Percentiles rank a stretch among this genome's conserved stretches.
These are phyloP conservation scores for Pyronema domesticum DNA, from an alignment of 495 filamentous ascomycete genomes.

Conservation along the genomic window DNA sequence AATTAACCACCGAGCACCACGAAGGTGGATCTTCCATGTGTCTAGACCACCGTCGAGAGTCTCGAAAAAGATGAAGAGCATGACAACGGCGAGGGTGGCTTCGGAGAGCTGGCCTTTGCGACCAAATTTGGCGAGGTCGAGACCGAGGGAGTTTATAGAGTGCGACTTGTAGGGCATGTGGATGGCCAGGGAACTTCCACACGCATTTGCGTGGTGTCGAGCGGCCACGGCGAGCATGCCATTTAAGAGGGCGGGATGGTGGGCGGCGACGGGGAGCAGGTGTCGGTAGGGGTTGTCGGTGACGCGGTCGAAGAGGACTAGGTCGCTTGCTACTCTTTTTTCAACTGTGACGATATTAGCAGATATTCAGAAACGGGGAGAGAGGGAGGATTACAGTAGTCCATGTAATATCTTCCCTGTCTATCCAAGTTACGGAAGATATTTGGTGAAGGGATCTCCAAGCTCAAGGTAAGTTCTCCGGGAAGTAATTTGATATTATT, in stretches of 20 bases:
- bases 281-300: slow-evolving; percentile 23
- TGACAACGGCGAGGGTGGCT: slow-evolving; percentile 19
- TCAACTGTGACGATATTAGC: slow-evolving; percentile 9
- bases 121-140: slow-evolving; percentile 12
- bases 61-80: slow-evolving; percentile 24
- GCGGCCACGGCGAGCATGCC: slow-evolving; percentile 22
- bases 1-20: slow-evolving; percentile 19
- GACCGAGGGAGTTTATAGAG: slow-evolving; percentile 11
- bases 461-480: background rate
- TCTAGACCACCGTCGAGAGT: slow-evolving; percentile 20
- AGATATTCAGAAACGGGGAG: slow-evolving; percentile 3
- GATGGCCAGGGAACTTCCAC: slow-evolving; percentile 8
- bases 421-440: slow-evolving; percentile 9
- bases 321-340: slow-evolving; percentile 19
- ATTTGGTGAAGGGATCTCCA: slow-evolving; percentile 4
- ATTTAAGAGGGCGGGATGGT: slow-evolving; percentile 19
- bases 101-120: slow-evolving; percentile 12
- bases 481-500: background rate
- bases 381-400: slow-evolving; percentile 11
- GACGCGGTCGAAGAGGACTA: slow-evolving; percentile 21
- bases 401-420: slow-evolving; percentile 14
- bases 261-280: slow-evolving; percentile 16
- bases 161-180: slow-evolving; percentile 18
- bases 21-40: slow-evolving; percentile 24
- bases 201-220: slow-evolving; percentile 21